These are phyloP conservation scores for Clavispora vitiphila DNA, from an alignment of 805 yeast species.

Conservation along the genomic window DNA sequence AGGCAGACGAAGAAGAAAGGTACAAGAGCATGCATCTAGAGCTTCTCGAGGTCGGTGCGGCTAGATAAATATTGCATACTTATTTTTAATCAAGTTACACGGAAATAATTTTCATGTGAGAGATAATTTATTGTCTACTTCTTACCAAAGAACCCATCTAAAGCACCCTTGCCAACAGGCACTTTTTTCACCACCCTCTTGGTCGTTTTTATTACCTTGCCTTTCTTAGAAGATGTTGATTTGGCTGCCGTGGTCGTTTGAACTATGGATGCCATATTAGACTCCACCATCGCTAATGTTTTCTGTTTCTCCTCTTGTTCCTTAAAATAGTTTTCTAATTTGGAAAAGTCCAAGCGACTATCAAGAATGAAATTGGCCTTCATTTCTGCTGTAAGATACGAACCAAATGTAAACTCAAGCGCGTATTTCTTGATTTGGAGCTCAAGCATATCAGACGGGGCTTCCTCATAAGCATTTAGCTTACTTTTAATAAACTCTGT, in stretches of 20 bases:
- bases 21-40: constrained; percentile 30
- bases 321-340: constrained; percentile 15
- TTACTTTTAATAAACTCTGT: constrained; percentile 16
- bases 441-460: constrained; percentile 31
- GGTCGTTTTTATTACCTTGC: constrained; percentile 12
- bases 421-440: constrained; percentile 37
- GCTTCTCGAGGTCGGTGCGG: constrained; percentile 34
- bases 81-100: neutral
- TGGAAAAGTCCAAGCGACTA: constrained; percentile 18
- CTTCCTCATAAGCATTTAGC: constrained; percentile 18
- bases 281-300: constrained; percentile 22
- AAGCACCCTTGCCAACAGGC: constrained; percentile 59
- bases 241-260: constrained; percentile 15
- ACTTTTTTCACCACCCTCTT: constrained; percentile 36
- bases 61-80: constrained; percentile 14
- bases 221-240: constrained; percentile 16
- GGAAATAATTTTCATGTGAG: neutral
- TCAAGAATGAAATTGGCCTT: constrained; percentile 16
- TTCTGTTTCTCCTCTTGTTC: constrained; percentile 16
- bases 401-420: constrained; percentile 42
- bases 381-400: constrained; percentile 32
- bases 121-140: constrained; percentile 12
- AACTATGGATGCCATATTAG: constrained; percentile 20
- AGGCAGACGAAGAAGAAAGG: constrained; percentile 48
- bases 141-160: constrained; percentile 62